These are phyloP conservation scores for Paecilomyces sp. DNA, from an alignment of 2,329 filamentous ascomycete genomes.

Conservation along the genomic window DNA sequence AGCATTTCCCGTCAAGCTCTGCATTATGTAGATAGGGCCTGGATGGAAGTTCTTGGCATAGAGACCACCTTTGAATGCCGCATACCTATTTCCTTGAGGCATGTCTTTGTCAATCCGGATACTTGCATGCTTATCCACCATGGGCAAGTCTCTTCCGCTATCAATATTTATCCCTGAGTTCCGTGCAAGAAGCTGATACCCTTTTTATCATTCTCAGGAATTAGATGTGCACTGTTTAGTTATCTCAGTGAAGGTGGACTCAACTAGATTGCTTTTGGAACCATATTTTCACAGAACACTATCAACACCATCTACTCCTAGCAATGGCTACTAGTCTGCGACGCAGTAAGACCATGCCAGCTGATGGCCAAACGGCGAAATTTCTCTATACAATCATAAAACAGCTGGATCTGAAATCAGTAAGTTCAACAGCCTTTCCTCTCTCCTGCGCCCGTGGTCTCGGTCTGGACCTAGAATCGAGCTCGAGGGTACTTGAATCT, in stretches of 20 bases:
- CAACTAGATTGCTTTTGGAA: not conserved
- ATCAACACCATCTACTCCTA: not conserved
- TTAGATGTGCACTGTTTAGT: not conserved
- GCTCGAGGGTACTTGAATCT: not conserved
- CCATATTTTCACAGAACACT: not conserved
- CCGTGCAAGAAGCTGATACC: not conserved
- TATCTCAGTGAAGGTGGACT: not conserved
- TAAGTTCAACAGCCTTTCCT: constrained; percentile 19
- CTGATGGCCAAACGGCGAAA: constrained; percentile 42
- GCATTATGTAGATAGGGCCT: not conserved
- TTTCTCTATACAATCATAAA: constrained; percentile 52
- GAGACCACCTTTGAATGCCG: not conserved
- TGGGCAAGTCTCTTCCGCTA: not conserved
- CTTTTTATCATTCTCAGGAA: not conserved
- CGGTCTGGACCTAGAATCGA: not conserved
- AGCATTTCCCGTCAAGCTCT: not conserved
- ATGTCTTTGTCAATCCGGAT: not conserved
- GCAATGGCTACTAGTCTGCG: constrained; percentile 25
- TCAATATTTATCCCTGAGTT: not conserved
- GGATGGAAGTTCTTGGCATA: not conserved
- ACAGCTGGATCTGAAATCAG: constrained; percentile 47
- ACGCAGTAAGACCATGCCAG: constrained; percentile 38
- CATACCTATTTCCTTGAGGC: not conserved
- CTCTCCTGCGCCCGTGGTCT: constrained; percentile 2
- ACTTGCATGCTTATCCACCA: not conserved